Evolutionary conservation across 257 asterid genomes (phyloP), one percentile per base, ranked within the genome.

Genomic region (Oldenlandia corymbosa): DNA sequence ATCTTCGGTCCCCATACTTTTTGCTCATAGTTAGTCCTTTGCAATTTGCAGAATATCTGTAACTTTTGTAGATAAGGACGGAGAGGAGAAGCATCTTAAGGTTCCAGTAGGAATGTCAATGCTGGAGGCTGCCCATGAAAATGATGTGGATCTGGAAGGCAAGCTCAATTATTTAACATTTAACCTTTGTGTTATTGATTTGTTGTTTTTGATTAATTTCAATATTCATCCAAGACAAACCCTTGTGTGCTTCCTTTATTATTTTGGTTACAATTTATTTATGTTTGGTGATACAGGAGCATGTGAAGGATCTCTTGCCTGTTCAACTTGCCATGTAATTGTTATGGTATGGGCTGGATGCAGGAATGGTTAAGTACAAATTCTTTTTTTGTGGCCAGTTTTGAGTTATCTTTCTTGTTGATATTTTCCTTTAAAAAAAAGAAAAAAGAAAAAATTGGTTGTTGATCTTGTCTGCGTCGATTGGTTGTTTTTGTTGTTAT

Each of bases 261-360:
- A 28, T 67, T 26, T 23, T 45, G n/a, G n/a, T n/a, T n/a, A n/a
- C n/a, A n/a, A n/a, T 45, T 12, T 32, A 21, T 43, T 14, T 64
- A 4, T 34, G 4, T 34, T 34, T 34, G 39, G n/a, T 68, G 54
- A 54, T 34, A 67, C 91, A 88, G 96, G 96, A 62, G 96, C 97
- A 32, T 92, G 99, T 73, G 99, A 92, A 89, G 99, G 91, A 21
- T 89, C 96, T 11, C 96, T 92, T 77, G 99, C 99, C 48, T 87
- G 96, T 81, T 91, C 97, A 53, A 92, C 99, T 58, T 89, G 99
- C 75, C 99, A 89, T 76, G 86, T 89, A 39, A 82, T 92, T 63
- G 91, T 92, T 74, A 88, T 86, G 95, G 98, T 91, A 82, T 42
- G 88, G 56, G 21, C 24, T 58, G 51, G 54, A n/a, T 37, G 21